These are phyloP conservation scores for Candida methanosorbosa DNA, from an alignment of 805 yeast genomes.

Conservation along the genomic window DNA sequence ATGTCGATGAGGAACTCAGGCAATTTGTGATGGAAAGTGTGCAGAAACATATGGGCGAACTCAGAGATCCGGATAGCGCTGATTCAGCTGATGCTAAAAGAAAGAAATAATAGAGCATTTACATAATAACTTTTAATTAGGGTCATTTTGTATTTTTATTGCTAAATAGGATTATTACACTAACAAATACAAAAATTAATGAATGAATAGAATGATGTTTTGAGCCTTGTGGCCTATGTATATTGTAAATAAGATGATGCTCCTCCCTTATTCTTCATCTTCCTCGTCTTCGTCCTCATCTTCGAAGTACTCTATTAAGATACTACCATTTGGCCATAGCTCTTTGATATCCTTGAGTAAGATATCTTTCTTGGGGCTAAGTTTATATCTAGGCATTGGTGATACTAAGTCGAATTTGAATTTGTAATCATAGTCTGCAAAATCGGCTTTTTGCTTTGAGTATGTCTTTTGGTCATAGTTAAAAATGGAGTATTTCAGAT, in stretches of 20 bases:
- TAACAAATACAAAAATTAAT: too few relatives aligned
- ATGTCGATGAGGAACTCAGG: slow-evolving; percentile 72
- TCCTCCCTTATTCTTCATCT: slow-evolving; percentile 14
- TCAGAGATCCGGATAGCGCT: slow-evolving; percentile 8
- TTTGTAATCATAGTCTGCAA: slow-evolving; percentile 9
- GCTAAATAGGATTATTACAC: too few relatives aligned
- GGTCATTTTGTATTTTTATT: too few relatives aligned
- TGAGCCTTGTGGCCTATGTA: too few relatives aligned
- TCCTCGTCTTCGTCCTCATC: slow-evolving; percentile 9
- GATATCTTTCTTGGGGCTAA: slow-evolving; percentile 12
- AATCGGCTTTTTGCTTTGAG: slow-evolving; percentile 3
- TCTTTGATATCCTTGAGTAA: slow-evolving; percentile 17
- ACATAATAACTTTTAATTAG: too few relatives aligned
- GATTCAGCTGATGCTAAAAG: slow-evolving; percentile 9
- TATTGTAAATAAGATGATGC: too few relatives aligned
- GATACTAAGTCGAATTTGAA: slow-evolving; percentile 26
- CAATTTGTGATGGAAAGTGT: slow-evolving; percentile 61
- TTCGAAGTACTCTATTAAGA: slow-evolving; percentile 18
- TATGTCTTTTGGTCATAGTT: background rate
- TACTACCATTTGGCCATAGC: slow-evolving; percentile 30
- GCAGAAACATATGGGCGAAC: slow-evolving; percentile 28
- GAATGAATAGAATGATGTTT: too few relatives aligned
- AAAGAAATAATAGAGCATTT: slow-evolving; percentile 10
- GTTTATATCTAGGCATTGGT: slow-evolving; percentile 25
- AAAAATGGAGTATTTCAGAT: background rate